Percentiles rank a stretch among this genome's conserved stretches.
Conservation (phyloP, 2,329 filamentous ascomycete species). For the Rhinocladiella mackenziei region DNA sequence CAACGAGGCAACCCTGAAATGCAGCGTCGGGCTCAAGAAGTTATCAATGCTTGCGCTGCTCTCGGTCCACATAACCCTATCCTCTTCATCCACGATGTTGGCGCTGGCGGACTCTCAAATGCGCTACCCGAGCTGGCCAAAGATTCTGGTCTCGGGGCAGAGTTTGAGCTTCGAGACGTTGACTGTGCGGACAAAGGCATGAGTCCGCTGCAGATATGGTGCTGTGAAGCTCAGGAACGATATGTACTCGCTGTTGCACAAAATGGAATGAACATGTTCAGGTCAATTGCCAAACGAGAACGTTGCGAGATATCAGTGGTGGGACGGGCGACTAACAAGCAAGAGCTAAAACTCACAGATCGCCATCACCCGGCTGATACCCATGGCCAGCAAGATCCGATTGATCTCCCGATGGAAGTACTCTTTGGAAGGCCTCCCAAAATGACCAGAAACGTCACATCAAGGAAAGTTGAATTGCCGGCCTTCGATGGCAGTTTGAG, state of each 20-base stretch:
- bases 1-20: conserved; percentile 97
- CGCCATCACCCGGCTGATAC: conserved; percentile 62
- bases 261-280: conserved; percentile 70
- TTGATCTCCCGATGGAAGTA: conserved; percentile 83
- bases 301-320: conserved; percentile 91
- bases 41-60: conserved; percentile 89
- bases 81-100: conserved; percentile 95
- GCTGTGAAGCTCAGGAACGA: conserved; percentile 92
- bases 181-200: conserved; percentile 86
- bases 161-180: conserved; percentile 89
- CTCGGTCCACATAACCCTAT: conserved; percentile 85
- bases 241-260: conserved; percentile 87
- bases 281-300: conserved; percentile 70
- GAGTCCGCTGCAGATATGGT: conserved; percentile 97
- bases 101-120: conserved; percentile 81
- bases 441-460: conserved; percentile 69
- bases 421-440: conserved; percentile 86
- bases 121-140: conserved; percentile 86
- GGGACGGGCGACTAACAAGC: conserved; percentile 68
- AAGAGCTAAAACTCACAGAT: conserved; percentile 76
- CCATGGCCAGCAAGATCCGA: conserved; percentile 62
- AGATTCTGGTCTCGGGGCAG: conserved; percentile 84
- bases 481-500: conserved; percentile 72
- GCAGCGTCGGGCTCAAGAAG: conserved; percentile 91
- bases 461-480: conserved; percentile 63